Evolutionary conservation across 352 stramenopile species (phyloP).

Genomic region (Globisporangium takayamanum): DNA sequence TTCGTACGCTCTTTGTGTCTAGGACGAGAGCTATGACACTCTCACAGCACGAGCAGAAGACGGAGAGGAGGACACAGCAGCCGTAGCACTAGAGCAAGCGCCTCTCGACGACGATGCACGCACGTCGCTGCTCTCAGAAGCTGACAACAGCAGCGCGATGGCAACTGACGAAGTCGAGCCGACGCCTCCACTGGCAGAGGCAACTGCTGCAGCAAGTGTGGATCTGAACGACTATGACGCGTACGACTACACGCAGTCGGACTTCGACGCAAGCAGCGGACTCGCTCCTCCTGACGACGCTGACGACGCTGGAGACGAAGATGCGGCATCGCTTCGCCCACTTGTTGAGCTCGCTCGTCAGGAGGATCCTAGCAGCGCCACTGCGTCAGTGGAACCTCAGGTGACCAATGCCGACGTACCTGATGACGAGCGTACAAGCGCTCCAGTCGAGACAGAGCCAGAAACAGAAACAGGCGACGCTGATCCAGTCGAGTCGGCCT

Average conservation of each 20-base stretch:
- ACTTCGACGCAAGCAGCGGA: constrained; percentile 21
- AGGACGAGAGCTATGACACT: neutral
- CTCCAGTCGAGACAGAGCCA: no score
- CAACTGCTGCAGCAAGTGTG: neutral
- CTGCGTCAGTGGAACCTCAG: neutral
- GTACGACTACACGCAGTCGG: constrained; percentile 17
- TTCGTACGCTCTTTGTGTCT: neutral
- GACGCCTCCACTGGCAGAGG: neutral
- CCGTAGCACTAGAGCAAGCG: neutral
- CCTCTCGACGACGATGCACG: neutral
- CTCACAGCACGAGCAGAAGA: neutral
- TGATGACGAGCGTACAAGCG: no score
- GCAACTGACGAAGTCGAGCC: neutral
- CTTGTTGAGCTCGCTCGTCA: neutral
- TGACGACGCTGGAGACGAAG: neutral
- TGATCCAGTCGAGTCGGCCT: no score
- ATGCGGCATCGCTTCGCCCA: neutral
- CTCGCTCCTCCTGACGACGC: constrained; percentile 15
- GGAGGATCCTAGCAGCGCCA: neutral
- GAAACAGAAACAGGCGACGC: no score
- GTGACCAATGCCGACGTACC: no score
- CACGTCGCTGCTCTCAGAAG: no score
- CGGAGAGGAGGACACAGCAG: neutral
- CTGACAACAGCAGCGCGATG: no score
- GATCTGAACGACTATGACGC: constrained; percentile 17